Base-by-base conservation (phyloP, 108 stramenopile genomes). In the Nitzschia sp. region DNA sequence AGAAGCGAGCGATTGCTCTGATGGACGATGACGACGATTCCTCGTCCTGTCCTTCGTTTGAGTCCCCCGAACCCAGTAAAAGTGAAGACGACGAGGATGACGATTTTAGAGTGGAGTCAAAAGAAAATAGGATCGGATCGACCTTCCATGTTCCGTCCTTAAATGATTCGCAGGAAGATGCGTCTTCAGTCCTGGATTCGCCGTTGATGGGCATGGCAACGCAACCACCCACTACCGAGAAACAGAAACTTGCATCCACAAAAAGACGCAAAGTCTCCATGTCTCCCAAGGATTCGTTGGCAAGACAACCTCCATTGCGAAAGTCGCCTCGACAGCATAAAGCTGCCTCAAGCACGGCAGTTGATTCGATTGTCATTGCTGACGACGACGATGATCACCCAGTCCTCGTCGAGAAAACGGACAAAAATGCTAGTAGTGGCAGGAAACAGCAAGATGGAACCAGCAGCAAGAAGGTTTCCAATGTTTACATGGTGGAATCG, bases 211-310 rank as follows among this genome's bases (percentile, higher is more conserved):
- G n/a, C n/a, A n/a, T n/a, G n/a, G 58, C 2, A 1, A 59, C 58
- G 25, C 58, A 59, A 32, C 58, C 58, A 33, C 58, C 58, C 27
- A 34, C 2, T n/a, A n/a, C n/a, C n/a, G 31, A 6, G 33, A n/a
- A 19, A n/a, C 11, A 29, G 29, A 18, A 3, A 15, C 58, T 24
- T 4, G 13, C 51, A 53, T n/a, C 51, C 25, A 59, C 6, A 23
- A 74, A 66, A 31, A 75, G 67, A 24, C 74, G 74, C 28, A 75
- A 67, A 31, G 66, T 75, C 1, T 75, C 74, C 6, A 21, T 75
- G 8, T 75, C 74, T 36, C 74, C 74, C 1, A 24, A 21, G 1
- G 72, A 74, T 34, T 59, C 64, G 0, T 46, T 74, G 0, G 72
- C 72, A 5, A 9, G 33, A 32, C 6, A 66, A 9, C 38, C 38